Conservation (phyloP, 2,329 filamentous ascomycete genomes). For the Lasiodiplodia sp. region DNA sequence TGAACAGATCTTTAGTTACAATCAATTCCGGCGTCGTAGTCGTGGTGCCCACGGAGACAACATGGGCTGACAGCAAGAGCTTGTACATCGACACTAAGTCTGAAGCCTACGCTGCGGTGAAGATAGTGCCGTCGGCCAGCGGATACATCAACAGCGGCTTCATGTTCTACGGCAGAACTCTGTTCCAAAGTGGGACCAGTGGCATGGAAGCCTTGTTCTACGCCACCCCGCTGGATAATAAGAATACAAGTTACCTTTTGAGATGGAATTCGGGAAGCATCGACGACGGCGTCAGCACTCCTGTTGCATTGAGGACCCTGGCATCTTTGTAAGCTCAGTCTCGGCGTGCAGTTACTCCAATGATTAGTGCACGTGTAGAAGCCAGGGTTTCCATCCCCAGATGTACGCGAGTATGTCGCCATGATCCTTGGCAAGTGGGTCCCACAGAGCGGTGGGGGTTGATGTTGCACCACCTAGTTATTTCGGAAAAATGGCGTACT, state of each 20-base stretch:
- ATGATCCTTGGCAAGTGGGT: background rate
- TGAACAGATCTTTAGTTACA: background rate
- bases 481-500: too few relatives aligned
- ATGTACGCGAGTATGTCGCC: too few relatives aligned
- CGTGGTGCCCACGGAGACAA: background rate
- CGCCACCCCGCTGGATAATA: slow-evolving; percentile 8
- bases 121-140: slow-evolving; percentile 13
- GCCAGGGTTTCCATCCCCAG: too few relatives aligned
- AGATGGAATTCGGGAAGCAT: slow-evolving; percentile 23
- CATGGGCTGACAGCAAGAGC: slow-evolving; percentile 20
- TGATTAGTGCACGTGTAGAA: too few relatives aligned
- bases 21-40: slow-evolving; percentile 4
- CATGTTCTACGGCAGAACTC: slow-evolving; percentile 12
- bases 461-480: too few relatives aligned
- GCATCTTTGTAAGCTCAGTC: background rate
- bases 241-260: background rate
- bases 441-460: background rate
- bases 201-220: slow-evolving; percentile 20
- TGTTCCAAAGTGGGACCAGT: slow-evolving; percentile 8
- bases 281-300: slow-evolving; percentile 1
- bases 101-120: slow-evolving; percentile 12
- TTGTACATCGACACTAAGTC: slow-evolving; percentile 7
- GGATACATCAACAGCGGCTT: slow-evolving; percentile 20
- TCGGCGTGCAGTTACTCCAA: background rate
- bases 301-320: slow-evolving; percentile 18